phyloP scores from a whole-genome alignment of 2,329 filamentous ascomycete species.

The Monosporascus sp. region DNA sequence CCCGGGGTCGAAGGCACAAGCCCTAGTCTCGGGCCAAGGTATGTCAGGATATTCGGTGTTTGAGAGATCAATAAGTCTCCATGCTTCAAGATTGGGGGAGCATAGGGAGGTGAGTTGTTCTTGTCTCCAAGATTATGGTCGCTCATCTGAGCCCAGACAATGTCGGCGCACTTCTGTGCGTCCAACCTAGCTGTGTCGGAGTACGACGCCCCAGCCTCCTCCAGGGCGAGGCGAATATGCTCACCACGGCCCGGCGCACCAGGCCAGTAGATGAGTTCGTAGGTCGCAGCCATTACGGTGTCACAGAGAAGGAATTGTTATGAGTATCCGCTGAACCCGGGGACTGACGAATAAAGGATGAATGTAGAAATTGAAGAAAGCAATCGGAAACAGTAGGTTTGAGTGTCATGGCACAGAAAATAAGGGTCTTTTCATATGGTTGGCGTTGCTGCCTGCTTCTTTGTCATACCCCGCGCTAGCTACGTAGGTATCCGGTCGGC shows the following conservation, averaged over 20 bases:
- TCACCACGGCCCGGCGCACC: conserved; percentile 67
- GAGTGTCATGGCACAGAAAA: too few relatives aligned
- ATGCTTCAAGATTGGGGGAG: conserved; percentile 61
- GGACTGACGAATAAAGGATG: too few relatives aligned
- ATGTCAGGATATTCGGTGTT: conserved; percentile 66
- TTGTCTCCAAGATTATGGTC: conserved; percentile 38
- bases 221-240: conserved; percentile 64
- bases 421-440: too few relatives aligned
- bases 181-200: conserved; percentile 46
- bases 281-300: conserved; percentile 30
- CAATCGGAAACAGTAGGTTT: too few relatives aligned
- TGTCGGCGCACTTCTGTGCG: conserved; percentile 34
- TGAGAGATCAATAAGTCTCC: conserved; percentile 59
- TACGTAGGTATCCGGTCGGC: too few relatives aligned
- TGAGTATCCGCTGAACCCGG: too few relatives aligned
- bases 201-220: conserved; percentile 61
- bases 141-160: conserved; percentile 41
- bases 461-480: too few relatives aligned
- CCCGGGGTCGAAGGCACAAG: conserved; percentile 36
- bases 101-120: conserved; percentile 58
- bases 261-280: conserved; percentile 66
- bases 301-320: neutral
- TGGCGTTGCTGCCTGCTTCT: too few relatives aligned
- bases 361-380: too few relatives aligned
- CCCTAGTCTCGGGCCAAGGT: conserved; percentile 56